Base-by-base conservation (phyloP, 352 stramenopile genomes). In the Phytopythium boreale region DNA sequence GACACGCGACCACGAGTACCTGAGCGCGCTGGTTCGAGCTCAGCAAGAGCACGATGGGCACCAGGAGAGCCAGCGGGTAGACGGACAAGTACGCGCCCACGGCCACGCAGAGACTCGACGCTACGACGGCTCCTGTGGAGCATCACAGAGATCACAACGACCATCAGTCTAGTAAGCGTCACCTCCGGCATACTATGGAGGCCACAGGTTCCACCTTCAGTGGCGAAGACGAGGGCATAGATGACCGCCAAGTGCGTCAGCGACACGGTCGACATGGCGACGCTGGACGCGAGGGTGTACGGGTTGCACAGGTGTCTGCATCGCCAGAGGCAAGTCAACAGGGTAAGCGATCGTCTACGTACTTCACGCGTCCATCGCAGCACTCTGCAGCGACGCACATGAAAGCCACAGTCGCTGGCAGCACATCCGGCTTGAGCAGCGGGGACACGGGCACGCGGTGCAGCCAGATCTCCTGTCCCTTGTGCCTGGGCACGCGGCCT, bases 241-340 rank as follows among this genome's bases (percentile, higher is more conserved):
- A 93, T 66, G 19, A 92, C 64, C 0, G 78, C 68, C 29, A 86
- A 55, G 62, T 93, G 86, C 0, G 81, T 93, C 15, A 95, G 66
- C 12, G 74, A 84, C 9, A 78, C 78, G 0, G 87, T 93, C 9
- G 84, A 84, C 80, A 93, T 84, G 9, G 84, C 87, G 36, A 88
- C 61, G 58, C 72, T 87, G 19, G 84, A 86, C 4, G 72, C 79
- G 43, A 95, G 53, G 36, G 84, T 84, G 63, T 92, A 93, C 53
- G 87, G 84, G 59, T 95, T 93, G 66, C 93, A 84, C 37, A 95
- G 59, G 29, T 80, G 84, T 63, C 78, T 87, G 52, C 19, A 26
- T 1, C 19, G 29, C 27, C 50, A 20, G 17, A 22, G 9, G 4
- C 43, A 49, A 22, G 39, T n/a, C 39, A 19, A 12, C 17, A 1